A percentile compares a stretch with the other conserved stretches of the same genome.
Conservation (phyloP, 179 eudicot genomes). For the Beta macrorhiza region DNA sequence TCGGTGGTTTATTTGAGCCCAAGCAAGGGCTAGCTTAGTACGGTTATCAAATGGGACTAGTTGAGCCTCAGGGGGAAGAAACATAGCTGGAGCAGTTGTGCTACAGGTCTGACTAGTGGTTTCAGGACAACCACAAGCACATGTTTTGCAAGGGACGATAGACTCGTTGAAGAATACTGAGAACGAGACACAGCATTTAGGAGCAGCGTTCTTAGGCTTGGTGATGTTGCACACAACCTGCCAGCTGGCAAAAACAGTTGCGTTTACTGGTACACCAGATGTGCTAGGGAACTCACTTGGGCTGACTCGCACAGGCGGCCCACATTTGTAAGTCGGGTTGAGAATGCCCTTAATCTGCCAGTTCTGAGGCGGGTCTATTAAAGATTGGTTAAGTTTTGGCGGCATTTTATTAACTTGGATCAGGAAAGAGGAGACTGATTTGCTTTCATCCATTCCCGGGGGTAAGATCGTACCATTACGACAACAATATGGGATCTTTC, state of each 20-base stretch:
- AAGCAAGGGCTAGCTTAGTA: conserved; percentile 38
- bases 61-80: conserved; percentile 67
- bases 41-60: conserved; percentile 77
- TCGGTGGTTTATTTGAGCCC: conserved; percentile 43
- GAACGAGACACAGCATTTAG: conserved; percentile 85
- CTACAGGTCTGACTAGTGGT: conserved; percentile 51
- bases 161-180: conserved; percentile 81
- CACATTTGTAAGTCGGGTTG: conserved; percentile 60
- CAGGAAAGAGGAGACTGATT: conserved; percentile 55
- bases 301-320: conserved; percentile 65
- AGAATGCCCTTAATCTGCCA: conserved; percentile 69
- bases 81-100: conserved; percentile 54
- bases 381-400: conserved; percentile 59
- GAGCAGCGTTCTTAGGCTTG: conserved; percentile 31
- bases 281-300: conserved; percentile 62
- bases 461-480: conserved; percentile 80
- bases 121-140: conserved; percentile 82
- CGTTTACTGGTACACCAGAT: conserved; percentile 49
- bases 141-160: conserved; percentile 78
- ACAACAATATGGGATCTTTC: conserved; percentile 71
- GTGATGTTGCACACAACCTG: conserved; percentile 84
- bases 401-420: conserved; percentile 93
- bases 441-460: conserved; percentile 52
- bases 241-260: conserved; percentile 74
- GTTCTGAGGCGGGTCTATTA: conserved; percentile 67